Evolutionary conservation across 441 rosid species (phyloP), one percentile per base, ranked within the genome.

Genomic region (Gossypium schwendimanii): DNA sequence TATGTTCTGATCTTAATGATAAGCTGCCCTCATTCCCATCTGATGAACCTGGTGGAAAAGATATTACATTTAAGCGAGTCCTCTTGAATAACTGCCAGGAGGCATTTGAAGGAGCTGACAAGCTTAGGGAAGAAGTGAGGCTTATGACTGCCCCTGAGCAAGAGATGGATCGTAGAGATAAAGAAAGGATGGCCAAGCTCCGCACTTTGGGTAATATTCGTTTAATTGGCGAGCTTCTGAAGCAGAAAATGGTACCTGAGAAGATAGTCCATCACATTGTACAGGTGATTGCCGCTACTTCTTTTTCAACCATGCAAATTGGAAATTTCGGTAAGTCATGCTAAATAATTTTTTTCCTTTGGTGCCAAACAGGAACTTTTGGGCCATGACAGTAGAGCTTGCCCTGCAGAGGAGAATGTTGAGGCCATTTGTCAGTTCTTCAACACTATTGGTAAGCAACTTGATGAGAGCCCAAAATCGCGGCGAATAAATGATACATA

Each of bases 381-480:
- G 73, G 95, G 97, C 52, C 77, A 72, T 24, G 97, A 88, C 36
- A 72, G 31, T 61, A 76, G 78, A 65, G 61, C 75, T 63, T 92
- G 95, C 62, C 97, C 97, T 41, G 92, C 81, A 0, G 97, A 94
- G 78, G 98, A 87, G 74, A 87, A 88, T 82, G 98, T 94, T 8
- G 98, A 92, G 77, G 97, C 97, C 66, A 86, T 86, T n/a, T 94
- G 97, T 70, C 97, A 90, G 61, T 86, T 94, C 76, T 86, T 94
- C 75, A 85, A 70, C 55, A 94, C 95, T 55, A 90, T 88, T 44
- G 98, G 98, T 20, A 94, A 86, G 86, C 94, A 90, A 81, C 95
- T 94, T 23, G 97, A 92, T 64, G 93, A 92, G 81, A 63, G 85
- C 61, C 83, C 80, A 10, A 90, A 79, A 75, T 86, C 97, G 11